Evolutionary conservation across 2,329 filamentous ascomycete species (phyloP).

Genomic region (Aspergillus pseudoglaucus): DNA sequence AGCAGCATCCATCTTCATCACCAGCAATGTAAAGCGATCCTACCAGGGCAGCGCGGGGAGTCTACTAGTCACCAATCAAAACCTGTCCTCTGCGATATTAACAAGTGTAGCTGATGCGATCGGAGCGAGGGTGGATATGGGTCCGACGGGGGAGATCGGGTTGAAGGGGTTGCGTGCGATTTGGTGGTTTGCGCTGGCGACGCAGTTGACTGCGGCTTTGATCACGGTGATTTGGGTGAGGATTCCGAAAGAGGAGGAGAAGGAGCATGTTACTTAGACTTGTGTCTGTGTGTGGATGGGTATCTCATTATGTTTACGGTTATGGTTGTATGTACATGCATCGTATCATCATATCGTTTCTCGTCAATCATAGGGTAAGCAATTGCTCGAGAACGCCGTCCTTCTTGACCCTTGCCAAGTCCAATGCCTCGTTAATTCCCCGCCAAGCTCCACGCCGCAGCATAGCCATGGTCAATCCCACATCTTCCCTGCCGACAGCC

Average conservation of each 20-base stretch:
- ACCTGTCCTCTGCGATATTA: conserved; percentile 40
- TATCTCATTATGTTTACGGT: too few species aligned
- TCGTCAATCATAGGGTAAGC: too few species aligned
- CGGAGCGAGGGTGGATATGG: conserved; percentile 21
- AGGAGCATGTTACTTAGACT: conserved; percentile 22
- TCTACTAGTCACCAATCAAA: conserved; percentile 43
- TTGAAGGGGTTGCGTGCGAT: conserved; percentile 34
- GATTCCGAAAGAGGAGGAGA: conserved; percentile 37
- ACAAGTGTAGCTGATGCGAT: conserved; percentile 33
- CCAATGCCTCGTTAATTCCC: neutral
- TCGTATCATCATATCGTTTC: too few species aligned
- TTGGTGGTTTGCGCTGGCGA: conserved; percentile 36
- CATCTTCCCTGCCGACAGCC: neutral
- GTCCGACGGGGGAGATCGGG: conserved; percentile 17
- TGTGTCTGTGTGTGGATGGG: neutral
- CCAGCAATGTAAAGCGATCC: conserved; percentile 39
- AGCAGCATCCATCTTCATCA: conserved; percentile 46
- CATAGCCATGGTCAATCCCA: neutral
- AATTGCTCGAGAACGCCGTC: neutral
- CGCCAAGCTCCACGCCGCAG: neutral
- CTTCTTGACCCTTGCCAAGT: neutral
- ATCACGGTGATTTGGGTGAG: conserved; percentile 35
- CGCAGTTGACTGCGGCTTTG: conserved; percentile 28
- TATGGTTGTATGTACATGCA: too few species aligned
- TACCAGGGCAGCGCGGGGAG: conserved; percentile 44